Evolutionary conservation across 73 alveolate species (phyloP).

Genomic region (Tetrahymena borealis): DNA sequence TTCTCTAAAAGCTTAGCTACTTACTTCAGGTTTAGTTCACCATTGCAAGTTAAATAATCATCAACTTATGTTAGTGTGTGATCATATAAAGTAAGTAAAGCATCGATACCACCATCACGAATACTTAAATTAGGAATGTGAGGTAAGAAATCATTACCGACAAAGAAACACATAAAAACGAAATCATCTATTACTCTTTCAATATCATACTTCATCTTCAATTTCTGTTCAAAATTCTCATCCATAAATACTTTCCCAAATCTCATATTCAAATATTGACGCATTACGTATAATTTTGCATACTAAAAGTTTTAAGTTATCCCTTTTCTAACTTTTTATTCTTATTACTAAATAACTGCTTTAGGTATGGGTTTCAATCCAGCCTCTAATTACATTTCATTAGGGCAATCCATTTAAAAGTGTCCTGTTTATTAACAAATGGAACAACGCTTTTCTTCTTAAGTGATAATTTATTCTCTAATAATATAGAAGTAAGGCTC

Average conservation of each 20-base stretch:
- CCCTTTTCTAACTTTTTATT: neutral
- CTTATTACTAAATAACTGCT: neutral
- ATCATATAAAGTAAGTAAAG: constrained; percentile 82
- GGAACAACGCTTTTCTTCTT: constrained; percentile 77
- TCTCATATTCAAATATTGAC: constrained; percentile 42
- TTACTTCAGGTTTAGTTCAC: constrained; percentile 36
- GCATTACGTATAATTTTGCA: neutral
- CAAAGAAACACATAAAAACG: constrained; percentile 98
- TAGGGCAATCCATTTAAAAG: constrained; percentile 67
- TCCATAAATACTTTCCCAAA: constrained; percentile 23
- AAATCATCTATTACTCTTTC: constrained; percentile 96
- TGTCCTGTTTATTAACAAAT: constrained; percentile 92
- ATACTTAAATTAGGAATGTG: constrained; percentile 96
- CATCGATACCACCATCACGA: constrained; percentile 99
- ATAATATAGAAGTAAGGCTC: constrained; percentile 97
- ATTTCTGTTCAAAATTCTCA: constrained; percentile 2
- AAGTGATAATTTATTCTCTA: constrained; percentile 88
- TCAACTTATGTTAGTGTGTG: constrained; percentile 59
- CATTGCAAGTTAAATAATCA: constrained; percentile 54
- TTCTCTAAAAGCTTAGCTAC: constrained; percentile 50
- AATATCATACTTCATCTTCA: constrained; percentile 54
- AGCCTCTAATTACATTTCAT: constrained; percentile 43
- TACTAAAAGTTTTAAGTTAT: constrained; percentile 15
- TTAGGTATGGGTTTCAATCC: constrained; percentile 34
- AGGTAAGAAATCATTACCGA: constrained; percentile 99